Evolutionary conservation across 192 early-diverging fungal genomes (phyloP).

Genomic region (Coemansia asiatica): DNA sequence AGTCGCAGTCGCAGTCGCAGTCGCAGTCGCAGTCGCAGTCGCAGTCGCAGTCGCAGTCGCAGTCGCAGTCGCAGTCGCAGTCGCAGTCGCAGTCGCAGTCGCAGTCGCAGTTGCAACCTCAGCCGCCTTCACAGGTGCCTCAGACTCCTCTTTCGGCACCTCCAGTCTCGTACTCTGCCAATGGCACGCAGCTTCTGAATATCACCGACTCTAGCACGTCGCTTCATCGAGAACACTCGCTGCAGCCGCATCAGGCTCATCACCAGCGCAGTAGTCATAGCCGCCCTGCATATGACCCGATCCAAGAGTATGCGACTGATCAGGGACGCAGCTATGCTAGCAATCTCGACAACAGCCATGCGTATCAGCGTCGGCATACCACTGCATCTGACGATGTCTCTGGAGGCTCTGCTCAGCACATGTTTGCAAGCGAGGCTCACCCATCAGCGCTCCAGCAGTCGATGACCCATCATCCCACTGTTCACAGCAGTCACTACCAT

Average conservation of each 20-base stretch:
- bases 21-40: too few relatives aligned
- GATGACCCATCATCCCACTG: constrained; percentile 12
- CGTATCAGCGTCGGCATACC: constrained; percentile 12
- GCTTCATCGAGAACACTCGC: constrained; percentile 1
- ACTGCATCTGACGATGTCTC: constrained; percentile 4
- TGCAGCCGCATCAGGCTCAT: background rate
- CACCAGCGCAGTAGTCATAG: background rate
- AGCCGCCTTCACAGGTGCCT: background rate
- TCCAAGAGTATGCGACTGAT: background rate
- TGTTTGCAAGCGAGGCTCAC: background rate
- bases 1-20: too few relatives aligned
- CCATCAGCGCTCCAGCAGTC: constrained; percentile 30
- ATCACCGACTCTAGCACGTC: constrained; percentile 16
- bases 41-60: too few relatives aligned
- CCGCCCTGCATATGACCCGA: constrained; percentile 1
- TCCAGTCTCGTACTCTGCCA: constrained; percentile 49
- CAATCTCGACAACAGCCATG: background rate
- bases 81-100: background rate
- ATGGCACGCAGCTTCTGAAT: constrained; percentile 51
- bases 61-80: background rate
- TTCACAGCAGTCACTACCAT: background rate
- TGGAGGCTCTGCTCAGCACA: background rate
- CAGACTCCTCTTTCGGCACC: constrained; percentile 34
- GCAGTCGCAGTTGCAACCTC: background rate
- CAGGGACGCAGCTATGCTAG: background rate